Conservation (phyloP, 345 rosid genomes). For the Salix caprea region DNA sequence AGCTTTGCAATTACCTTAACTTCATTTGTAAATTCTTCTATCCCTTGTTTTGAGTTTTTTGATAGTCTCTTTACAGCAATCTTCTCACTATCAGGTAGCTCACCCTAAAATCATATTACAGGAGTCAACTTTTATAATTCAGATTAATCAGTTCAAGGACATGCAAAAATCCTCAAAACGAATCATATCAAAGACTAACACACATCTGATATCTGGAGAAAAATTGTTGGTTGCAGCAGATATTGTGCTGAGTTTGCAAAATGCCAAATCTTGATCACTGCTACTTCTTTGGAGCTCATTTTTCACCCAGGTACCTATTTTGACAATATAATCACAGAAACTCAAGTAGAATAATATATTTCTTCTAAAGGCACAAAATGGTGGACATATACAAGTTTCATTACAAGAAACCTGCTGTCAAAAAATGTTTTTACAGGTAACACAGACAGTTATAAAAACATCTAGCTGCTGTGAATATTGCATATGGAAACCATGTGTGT, state of each 20-base stretch:
- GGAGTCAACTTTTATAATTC: neutral
- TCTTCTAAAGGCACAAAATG: neutral
- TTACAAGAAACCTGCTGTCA: no score
- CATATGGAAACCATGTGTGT: no score
- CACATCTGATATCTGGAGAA: neutral
- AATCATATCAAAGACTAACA: no score
- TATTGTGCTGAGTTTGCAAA: constrained; percentile 8
- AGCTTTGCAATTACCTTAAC: constrained; percentile 7
- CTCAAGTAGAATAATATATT: neutral
- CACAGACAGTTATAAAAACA: no score
- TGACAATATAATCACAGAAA: neutral
- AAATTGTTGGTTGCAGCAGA: constrained; percentile 38
- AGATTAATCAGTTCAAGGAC: neutral
- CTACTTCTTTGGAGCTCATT: neutral
- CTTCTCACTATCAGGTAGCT: constrained; percentile 8
- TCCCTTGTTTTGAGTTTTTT: constrained; percentile 19
- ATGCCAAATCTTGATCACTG: neutral
- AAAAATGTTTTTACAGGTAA: no score
- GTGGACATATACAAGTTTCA: neutral
- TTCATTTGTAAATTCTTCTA: constrained; percentile 11
- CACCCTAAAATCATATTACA: constrained; percentile 4
- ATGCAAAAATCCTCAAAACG: no score
- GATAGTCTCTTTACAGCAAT: constrained; percentile 19
- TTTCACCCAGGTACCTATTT: neutral
- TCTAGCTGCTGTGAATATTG: no score